Evolutionary conservation across 2,329 filamentous ascomycete species (phyloP).

Genomic region (Grosmannia clavigera): DNA sequence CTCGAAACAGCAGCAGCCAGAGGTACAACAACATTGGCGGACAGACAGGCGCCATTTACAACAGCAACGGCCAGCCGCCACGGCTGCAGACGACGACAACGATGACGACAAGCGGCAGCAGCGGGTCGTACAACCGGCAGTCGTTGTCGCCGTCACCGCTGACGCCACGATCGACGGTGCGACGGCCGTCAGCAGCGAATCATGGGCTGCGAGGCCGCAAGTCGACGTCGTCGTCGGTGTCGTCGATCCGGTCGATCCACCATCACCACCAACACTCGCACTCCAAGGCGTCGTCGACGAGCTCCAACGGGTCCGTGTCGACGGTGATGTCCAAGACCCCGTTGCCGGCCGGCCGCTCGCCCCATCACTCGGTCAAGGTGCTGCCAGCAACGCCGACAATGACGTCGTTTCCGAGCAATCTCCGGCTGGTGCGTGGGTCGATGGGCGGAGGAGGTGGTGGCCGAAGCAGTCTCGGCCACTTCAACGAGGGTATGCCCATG

Average conservation of each 20-base stretch:
- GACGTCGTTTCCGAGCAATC: constrained; percentile 67
- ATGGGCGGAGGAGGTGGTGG: constrained; percentile 15
- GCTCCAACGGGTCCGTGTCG: constrained; percentile 63
- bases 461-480: constrained; percentile 19
- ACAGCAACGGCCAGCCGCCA: constrained; percentile 3
- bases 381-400: constrained; percentile 76
- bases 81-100: constrained; percentile 3
- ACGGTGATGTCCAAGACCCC: constrained; percentile 56
- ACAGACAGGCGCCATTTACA: background rate
- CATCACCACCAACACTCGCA: constrained; percentile 78
- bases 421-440: constrained; percentile 62
- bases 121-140: constrained; percentile 47
- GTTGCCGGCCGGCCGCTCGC: constrained; percentile 53
- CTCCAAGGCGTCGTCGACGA: constrained; percentile 89
- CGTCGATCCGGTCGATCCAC: constrained; percentile 82
- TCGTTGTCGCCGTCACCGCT: constrained; percentile 78
- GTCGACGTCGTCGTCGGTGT: constrained; percentile 90
- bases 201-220: constrained; percentile 69
- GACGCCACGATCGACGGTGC: constrained; percentile 76
- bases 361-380: constrained; percentile 89
- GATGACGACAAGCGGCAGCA: background rate
- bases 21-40: background rate
- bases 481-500: constrained; percentile 45
- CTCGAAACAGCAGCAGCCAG: background rate
- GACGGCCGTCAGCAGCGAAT: constrained; percentile 58